phyloP scores from a whole-genome alignment of 805 yeast species.

The Kazachstania africana region DNA sequence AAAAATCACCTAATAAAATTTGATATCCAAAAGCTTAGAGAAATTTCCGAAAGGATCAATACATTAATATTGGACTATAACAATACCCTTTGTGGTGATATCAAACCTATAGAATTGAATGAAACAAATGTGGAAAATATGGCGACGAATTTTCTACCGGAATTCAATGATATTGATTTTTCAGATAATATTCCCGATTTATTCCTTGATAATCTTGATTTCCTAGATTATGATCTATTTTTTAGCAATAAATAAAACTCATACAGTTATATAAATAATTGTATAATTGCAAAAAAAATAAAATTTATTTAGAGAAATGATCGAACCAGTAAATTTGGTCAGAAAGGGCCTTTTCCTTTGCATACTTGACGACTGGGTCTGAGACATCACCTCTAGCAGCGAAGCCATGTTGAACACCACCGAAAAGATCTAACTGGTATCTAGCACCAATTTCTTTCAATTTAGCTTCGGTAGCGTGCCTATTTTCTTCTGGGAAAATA shows the following conservation, averaged over 20 bases:
- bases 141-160: neutral
- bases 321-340: constrained; percentile 29
- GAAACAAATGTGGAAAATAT: neutral
- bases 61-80: no score
- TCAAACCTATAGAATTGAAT: no score
- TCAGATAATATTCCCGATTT: constrained; percentile 7
- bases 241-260: constrained; percentile 4
- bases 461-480: constrained; percentile 48
- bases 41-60: neutral
- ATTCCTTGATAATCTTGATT: constrained; percentile 18
- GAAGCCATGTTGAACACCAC: constrained; percentile 66
- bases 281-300: no score
- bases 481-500: constrained; percentile 50
- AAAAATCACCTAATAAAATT: constrained; percentile 9
- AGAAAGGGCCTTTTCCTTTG: constrained; percentile 51
- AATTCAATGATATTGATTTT: constrained; percentile 1
- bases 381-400: constrained; percentile 65
- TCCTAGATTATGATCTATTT: constrained; percentile 14
- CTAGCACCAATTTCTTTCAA: constrained; percentile 41
- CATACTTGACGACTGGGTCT: constrained; percentile 42
- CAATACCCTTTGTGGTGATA: no score
- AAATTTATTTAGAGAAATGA: constrained; percentile 7
- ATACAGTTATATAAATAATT: neutral
- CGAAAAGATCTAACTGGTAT: constrained; percentile 50
- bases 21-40: constrained; percentile 4